Conservation (phyloP, 2,329 filamentous ascomycete genomes). For the Mariannaea sp. region DNA sequence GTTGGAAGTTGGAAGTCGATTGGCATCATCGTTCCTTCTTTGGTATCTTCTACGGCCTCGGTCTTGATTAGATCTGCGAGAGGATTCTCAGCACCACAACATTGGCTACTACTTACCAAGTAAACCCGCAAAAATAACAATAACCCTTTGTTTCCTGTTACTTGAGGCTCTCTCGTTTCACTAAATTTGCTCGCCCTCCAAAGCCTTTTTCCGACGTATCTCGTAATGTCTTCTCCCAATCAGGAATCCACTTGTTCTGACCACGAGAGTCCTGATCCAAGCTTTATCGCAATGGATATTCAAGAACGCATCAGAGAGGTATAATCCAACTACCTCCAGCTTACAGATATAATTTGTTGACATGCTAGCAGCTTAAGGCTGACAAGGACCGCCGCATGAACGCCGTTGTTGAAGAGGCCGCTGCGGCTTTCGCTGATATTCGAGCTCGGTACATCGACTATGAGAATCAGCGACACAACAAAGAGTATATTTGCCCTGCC, state of each 20-base stretch:
- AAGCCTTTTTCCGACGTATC: neutral
- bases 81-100: too few relatives aligned
- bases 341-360: neutral
- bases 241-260: conserved; percentile 23
- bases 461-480: conserved; percentile 31
- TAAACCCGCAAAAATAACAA: too few relatives aligned
- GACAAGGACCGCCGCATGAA: conserved; percentile 37
- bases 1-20: neutral
- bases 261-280: conserved; percentile 32
- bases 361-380: conserved; percentile 36
- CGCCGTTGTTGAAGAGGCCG: conserved; percentile 31
- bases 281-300: conserved; percentile 30
- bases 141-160: too few relatives aligned
- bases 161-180: too few relatives aligned
- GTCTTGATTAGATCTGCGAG: too few relatives aligned
- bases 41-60: neutral
- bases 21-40: conserved; percentile 1
- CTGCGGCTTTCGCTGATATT: conserved; percentile 34
- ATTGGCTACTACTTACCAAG: too few relatives aligned
- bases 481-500: conserved; percentile 28
- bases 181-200: too few relatives aligned
- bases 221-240: conserved; percentile 21
- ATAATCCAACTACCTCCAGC: neutral
- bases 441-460: conserved; percentile 28
- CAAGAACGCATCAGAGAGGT: conserved; percentile 40